Percentiles rank a stretch among this genome's conserved stretches.
phyloP scores from a whole-genome alignment of 164 flowering plant genomes.

The Santalum album region DNA sequence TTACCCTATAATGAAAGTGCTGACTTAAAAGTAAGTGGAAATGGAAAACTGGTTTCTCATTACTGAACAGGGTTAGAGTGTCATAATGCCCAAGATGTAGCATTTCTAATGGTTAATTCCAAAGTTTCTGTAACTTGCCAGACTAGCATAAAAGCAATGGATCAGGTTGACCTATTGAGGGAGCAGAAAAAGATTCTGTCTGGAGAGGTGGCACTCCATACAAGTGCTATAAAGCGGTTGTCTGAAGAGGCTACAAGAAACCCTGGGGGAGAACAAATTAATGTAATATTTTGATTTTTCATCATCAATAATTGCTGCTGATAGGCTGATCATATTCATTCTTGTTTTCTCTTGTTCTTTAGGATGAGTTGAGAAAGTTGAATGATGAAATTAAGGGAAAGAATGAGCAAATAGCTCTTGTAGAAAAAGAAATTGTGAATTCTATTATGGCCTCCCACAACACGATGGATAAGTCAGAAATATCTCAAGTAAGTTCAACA shows the following conservation, averaged over 20 bases:
- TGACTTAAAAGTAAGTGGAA: too few relatives aligned
- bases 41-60: too few relatives aligned
- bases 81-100: too few relatives aligned
- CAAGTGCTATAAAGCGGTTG: constrained; percentile 72
- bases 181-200: constrained; percentile 86
- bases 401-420: constrained; percentile 58
- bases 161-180: constrained; percentile 74
- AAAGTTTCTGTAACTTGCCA: constrained; percentile 13
- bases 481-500: constrained; percentile 45
- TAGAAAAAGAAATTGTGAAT: constrained; percentile 67
- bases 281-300: constrained; percentile 34
- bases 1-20: too few relatives aligned
- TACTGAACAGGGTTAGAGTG: too few relatives aligned
- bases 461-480: constrained; percentile 41
- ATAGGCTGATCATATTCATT: neutral
- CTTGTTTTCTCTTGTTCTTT: constrained; percentile 12
- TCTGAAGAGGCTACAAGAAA: constrained; percentile 61
- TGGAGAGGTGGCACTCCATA: constrained; percentile 84
- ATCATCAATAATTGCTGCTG: constrained; percentile 5
- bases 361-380: constrained; percentile 66
- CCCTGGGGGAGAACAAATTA: constrained; percentile 55
- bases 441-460: constrained; percentile 30
- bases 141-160: constrained; percentile 59
- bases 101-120: too few relatives aligned
- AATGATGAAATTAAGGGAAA: constrained; percentile 64